phyloP scores from a whole-genome alignment of 2,329 filamentous ascomycete species.

The Cercospora sp. region DNA sequence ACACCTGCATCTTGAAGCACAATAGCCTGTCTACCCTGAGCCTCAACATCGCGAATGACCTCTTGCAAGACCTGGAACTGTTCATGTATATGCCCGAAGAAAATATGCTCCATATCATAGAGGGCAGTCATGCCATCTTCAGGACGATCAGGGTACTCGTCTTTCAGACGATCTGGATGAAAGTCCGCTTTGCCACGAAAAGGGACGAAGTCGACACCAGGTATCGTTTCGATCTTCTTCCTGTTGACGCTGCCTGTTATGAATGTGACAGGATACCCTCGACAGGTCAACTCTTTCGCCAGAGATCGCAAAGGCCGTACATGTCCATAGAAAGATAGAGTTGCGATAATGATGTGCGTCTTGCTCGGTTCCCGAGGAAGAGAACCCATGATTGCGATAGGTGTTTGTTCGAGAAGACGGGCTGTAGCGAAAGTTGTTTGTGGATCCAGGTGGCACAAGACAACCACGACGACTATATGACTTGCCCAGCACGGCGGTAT shows the following conservation, averaged over 20 bases:
- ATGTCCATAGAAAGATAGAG: constrained; percentile 31
- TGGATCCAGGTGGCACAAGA: not conserved
- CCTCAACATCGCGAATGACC: constrained; percentile 6
- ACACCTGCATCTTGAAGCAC: constrained; percentile 11
- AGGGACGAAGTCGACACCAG: constrained; percentile 44
- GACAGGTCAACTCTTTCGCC: constrained; percentile 42
- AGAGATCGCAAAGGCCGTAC: constrained; percentile 37
- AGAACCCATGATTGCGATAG: not conserved
- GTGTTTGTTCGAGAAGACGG: not conserved
- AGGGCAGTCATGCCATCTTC: constrained; percentile 15
- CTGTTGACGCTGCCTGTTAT: constrained; percentile 45
- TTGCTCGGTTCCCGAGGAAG: not conserved
- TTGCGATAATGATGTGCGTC: constrained; percentile 31
- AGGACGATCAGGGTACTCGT: constrained; percentile 31
- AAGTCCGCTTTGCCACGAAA: constrained; percentile 28
- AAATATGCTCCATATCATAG: constrained; percentile 17
- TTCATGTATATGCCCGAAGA: constrained; percentile 4
- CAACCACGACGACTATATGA: not conserved
- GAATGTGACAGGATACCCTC: constrained; percentile 49
- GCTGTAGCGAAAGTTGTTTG: not conserved
- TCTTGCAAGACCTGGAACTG: constrained; percentile 13
- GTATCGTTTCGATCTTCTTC: constrained; percentile 38
- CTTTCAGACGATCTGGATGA: constrained; percentile 34
- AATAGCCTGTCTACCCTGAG: constrained; percentile 1
- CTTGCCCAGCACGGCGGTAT: no score